Evolutionary conservation across 768 basidiomycete species (phyloP), one percentile per base, ranked within the genome.

Genomic region (Agrocybe chaxingu): DNA sequence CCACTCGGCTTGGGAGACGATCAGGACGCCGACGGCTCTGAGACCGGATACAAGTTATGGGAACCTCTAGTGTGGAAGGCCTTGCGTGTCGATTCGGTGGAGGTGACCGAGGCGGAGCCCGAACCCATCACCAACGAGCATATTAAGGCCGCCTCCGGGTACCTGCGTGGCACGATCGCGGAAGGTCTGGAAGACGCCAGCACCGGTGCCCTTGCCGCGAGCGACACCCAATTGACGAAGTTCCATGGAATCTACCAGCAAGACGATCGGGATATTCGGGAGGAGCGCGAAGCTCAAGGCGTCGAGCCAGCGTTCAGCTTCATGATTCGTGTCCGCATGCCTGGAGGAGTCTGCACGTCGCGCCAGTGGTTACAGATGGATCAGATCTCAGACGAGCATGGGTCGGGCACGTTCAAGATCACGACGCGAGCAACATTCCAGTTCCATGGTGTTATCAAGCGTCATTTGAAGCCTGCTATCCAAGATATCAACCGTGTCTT

Each of bases 111-210:
- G 69, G 87, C 86, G 13, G 95, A 98, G 65, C 95, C 95, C 0
- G 95, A 98, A 60, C 85, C 92, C 1, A 96, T 99, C 67, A 98
- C 97, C 48, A 98, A 98, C 75, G 97, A 99, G 71, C 93, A 98
- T 69, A 98, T 98, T 80, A 99, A 98, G 74, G 97, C 90, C 42
- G 94, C 96, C 4, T 92, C 89, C 42, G 82, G 85, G 49, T 98
- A 88, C 72, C 80, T 98, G 16, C 89, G 97, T 47, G 97, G 97
- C 2, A 98, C 97, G 34, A 98, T 99, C 66, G 77, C 75, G 1
- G 95, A 98, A 65, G 96, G 97, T 41, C 79, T 99, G 33, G 76
- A 80, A 57, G 96, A 98, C 66, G 78, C 73, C 48, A 81, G 76
- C 48, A 97, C 96, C 1, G 96, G 93, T 45, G 90, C 92, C n/a